A percentile compares a stretch with the other conserved stretches of the same genome.
phyloP scores from a whole-genome alignment of 202 grass and related monocot genomes.

The Panicum virgatum region DNA sequence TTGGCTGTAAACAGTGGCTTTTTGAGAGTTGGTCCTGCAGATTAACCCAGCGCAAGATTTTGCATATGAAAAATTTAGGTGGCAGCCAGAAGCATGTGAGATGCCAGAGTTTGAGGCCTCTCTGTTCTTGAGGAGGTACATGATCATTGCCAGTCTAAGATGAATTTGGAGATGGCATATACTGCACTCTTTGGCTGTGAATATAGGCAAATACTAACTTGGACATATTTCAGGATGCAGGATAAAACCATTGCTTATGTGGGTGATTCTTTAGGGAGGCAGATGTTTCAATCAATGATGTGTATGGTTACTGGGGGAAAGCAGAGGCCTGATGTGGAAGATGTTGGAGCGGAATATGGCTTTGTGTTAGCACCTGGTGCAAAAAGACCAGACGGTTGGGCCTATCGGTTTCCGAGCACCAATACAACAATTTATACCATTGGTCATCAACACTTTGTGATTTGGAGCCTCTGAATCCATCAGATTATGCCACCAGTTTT shows the following conservation, averaged over 20 bases:
- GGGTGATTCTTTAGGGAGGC: conserved; percentile 86
- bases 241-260: conserved; percentile 89
- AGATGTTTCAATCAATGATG: conserved; percentile 95
- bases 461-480: conserved; percentile 67
- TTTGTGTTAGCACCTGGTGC: conserved; percentile 55
- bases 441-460: conserved; percentile 85
- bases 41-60: conserved; percentile 82
- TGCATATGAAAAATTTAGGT: conserved; percentile 83
- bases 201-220: conserved; percentile 46
- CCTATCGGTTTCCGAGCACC: conserved; percentile 68
- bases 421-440: conserved; percentile 87
- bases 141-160: conserved; percentile 17
- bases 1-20: conserved; percentile 83
- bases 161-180: conserved; percentile 41
- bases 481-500: conserved; percentile 59
- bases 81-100: conserved; percentile 75
- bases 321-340: conserved; percentile 53
- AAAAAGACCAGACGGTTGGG: conserved; percentile 82
- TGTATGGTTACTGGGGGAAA: conserved; percentile 76
- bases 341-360: conserved; percentile 64
- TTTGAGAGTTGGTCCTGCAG: conserved; percentile 87
- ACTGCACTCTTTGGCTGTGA: background rate
- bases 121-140: conserved; percentile 73
- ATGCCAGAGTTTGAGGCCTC: conserved; percentile 69
- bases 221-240: conserved; percentile 78